Evolutionary conservation across 2,329 filamentous ascomycete genomes (phyloP).

Genomic region (Epichloe coenophiala): DNA sequence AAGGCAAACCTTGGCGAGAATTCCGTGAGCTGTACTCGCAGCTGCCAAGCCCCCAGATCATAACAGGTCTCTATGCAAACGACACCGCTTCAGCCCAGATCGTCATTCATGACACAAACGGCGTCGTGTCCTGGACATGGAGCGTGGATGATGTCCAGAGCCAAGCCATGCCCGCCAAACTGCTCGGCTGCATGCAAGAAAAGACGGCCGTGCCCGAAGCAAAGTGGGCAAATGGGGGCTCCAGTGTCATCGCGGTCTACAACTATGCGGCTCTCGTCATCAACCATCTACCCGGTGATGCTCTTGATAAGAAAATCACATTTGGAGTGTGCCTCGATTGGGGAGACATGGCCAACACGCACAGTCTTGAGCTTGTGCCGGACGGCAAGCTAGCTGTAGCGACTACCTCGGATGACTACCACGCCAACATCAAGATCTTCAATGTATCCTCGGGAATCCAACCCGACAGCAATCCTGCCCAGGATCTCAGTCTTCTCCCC

Average conservation of each 20-base stretch:
- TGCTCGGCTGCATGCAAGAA: background rate
- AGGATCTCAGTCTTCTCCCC: background rate
- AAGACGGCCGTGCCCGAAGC: background rate
- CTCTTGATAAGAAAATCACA: background rate
- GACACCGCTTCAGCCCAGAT: background rate
- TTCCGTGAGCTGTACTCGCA: background rate
- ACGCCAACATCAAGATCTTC: conserved; percentile 1
- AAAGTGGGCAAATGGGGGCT: conserved; percentile 1
- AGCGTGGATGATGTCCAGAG: background rate
- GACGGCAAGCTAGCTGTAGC: conserved; percentile 1
- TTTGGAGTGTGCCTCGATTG: conserved; percentile 2
- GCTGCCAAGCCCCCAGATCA: background rate
- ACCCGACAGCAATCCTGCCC: background rate
- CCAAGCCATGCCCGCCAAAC: background rate
- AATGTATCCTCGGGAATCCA: background rate
- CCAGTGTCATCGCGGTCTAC: background rate
- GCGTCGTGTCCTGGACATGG: background rate
- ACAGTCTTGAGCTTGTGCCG: background rate
- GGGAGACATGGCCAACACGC: background rate
- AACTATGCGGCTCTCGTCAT: background rate
- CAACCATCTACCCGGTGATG: background rate
- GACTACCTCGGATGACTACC: background rate
- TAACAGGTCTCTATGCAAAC: background rate
- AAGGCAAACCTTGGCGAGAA: background rate
- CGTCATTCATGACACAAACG: background rate